Conservation (phyloP, 1,139 yeast species). For the Blastobotrys indianensis region DNA sequence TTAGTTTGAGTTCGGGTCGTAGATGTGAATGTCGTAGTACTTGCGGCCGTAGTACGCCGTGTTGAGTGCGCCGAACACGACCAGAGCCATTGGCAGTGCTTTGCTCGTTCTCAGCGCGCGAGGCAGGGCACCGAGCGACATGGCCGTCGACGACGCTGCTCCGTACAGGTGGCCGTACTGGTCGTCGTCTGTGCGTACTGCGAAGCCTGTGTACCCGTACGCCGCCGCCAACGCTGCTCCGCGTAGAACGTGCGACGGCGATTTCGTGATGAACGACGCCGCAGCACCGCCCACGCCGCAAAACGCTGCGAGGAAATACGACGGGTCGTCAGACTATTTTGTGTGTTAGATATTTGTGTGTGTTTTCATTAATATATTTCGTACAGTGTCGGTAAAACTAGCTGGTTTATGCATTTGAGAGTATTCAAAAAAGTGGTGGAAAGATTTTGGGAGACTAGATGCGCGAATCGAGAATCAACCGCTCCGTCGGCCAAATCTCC, state of each 20-base stretch:
- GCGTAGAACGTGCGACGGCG: conserved; percentile 74
- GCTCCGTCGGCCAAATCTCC: conserved; percentile 48
- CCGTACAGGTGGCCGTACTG: conserved; percentile 82
- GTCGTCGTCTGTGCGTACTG: conserved; percentile 50
- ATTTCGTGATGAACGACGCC: conserved; percentile 67
- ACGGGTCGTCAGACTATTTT: conserved; percentile 43
- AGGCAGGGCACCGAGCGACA: conserved; percentile 59
- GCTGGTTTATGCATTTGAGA: not conserved
- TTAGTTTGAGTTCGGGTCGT: not conserved
- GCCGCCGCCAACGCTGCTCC: conserved; percentile 65
- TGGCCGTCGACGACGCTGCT: conserved; percentile 58
- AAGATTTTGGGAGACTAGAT: not conserved
- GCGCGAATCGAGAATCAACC: not conserved
- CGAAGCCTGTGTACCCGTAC: conserved; percentile 74
- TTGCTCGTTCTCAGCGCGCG: conserved; percentile 61
- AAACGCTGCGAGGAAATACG: conserved; percentile 68
- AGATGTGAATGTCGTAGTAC: conserved; percentile 44
- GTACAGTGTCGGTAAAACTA: not conserved
- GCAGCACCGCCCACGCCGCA: conserved; percentile 67
- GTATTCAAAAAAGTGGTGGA: not conserved
- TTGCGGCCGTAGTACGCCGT: conserved; percentile 66
- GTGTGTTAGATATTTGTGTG: not conserved
- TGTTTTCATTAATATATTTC: not conserved
- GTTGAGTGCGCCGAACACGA: conserved; percentile 59
- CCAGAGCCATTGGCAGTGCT: conserved; percentile 68